Percentiles rank a stretch among this genome's conserved stretches.
Evolutionary conservation across 805 yeast genomes (phyloP).

Genomic region (Lachancea sp.): DNA sequence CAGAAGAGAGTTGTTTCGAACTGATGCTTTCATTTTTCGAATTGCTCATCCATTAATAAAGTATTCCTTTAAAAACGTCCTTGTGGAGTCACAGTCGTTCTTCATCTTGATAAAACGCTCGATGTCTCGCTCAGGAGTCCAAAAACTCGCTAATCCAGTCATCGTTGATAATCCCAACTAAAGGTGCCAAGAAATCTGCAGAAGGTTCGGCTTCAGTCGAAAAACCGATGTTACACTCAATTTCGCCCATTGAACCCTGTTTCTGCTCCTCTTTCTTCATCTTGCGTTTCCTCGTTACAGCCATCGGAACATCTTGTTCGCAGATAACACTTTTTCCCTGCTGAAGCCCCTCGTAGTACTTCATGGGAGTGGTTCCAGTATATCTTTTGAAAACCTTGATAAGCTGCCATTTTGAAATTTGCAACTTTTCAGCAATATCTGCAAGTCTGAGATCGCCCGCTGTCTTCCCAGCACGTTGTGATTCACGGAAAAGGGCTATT

Average conservation of each 20-base stretch:
- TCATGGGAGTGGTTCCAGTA: background rate
- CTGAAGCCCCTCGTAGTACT: background rate
- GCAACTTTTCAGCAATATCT: background rate
- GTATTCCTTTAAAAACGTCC: no score
- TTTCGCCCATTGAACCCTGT: no score
- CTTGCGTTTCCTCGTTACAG: background rate
- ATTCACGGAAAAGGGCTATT: background rate
- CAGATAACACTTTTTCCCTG: background rate
- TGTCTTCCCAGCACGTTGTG: background rate
- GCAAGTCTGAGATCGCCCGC: background rate
- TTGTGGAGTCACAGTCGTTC: no score
- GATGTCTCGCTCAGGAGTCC: no score
- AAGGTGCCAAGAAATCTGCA: background rate
- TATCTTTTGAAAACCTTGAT: background rate
- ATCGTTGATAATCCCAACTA: background rate
- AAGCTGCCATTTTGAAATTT: conserved; percentile 1
- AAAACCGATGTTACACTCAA: no score
- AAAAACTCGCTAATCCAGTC: background rate
- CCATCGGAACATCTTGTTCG: background rate
- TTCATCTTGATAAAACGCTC: no score
- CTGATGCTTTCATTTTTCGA: no score
- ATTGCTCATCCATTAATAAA: no score
- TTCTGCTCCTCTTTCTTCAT: background rate
- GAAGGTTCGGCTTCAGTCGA: background rate
- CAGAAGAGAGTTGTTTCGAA: no score